These are phyloP conservation scores for Saccharomyces eubayanus DNA, from an alignment of 805 yeast species.

Conservation along the genomic window DNA sequence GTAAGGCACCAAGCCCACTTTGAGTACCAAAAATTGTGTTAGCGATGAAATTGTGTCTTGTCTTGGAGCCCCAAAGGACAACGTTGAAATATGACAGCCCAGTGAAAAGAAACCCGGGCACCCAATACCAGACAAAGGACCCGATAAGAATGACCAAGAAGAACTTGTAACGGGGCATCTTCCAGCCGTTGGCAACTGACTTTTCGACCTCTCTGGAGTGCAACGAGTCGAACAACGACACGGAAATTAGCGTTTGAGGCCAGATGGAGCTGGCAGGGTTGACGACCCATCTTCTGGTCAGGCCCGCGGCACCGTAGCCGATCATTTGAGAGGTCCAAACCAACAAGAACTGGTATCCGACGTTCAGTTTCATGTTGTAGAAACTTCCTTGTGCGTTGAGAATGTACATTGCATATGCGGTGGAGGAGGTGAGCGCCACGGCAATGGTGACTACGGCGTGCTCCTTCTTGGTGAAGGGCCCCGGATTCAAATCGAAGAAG, in stretches of 20 bases:
- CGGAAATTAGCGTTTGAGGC: constrained; percentile 54
- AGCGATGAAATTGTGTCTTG: constrained; percentile 43
- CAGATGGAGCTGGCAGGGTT: constrained; percentile 54
- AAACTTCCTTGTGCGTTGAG: constrained; percentile 42
- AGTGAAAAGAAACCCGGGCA: constrained; percentile 56
- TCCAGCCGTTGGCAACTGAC: constrained; percentile 52
- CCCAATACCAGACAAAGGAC: constrained; percentile 54
- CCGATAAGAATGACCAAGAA: constrained; percentile 37
- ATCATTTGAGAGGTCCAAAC: constrained; percentile 52
- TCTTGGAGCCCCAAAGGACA: constrained; percentile 30
- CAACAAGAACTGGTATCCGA: constrained; percentile 42
- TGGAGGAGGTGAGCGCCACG: constrained; percentile 34
- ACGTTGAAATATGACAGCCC: constrained; percentile 54
- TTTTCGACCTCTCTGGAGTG: constrained; percentile 33
- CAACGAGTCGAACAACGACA: constrained; percentile 49
- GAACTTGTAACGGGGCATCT: constrained; percentile 41
- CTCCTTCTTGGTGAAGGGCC: constrained; percentile 45
- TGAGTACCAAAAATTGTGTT: constrained; percentile 57
- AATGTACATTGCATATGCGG: constrained; percentile 52
- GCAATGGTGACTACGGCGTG: constrained; percentile 44
- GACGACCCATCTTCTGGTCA: constrained; percentile 49
- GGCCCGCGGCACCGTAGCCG: constrained; percentile 61
- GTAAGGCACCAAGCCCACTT: constrained; percentile 47
- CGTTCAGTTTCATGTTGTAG: constrained; percentile 38
- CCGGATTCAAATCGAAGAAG: constrained; percentile 42